Conservation (phyloP, 2,329 filamentous ascomycete species). For the Trichothecium sympodiale region DNA sequence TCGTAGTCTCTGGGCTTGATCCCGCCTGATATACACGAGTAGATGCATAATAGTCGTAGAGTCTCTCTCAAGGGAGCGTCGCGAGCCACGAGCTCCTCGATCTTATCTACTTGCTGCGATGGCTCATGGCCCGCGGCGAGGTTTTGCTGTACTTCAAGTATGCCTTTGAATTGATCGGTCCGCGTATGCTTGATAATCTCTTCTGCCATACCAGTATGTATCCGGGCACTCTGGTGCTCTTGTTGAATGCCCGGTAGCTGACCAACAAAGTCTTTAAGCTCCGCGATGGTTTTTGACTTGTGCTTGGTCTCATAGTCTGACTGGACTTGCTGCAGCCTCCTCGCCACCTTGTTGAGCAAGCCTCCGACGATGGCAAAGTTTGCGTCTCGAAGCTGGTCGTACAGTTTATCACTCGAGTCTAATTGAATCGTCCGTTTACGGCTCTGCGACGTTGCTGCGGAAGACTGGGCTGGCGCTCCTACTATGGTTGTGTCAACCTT, state of each 20-base stretch:
- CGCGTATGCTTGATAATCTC: slow-evolving; percentile 91
- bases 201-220: slow-evolving; percentile 85
- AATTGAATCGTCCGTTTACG: slow-evolving; percentile 80
- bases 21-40: slow-evolving; percentile 82
- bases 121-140: slow-evolving; percentile 84
- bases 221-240: slow-evolving; percentile 84
- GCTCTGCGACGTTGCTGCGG: slow-evolving; percentile 44
- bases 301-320: slow-evolving; percentile 85
- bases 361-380: slow-evolving; percentile 94
- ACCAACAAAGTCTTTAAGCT: slow-evolving; percentile 89
- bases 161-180: slow-evolving; percentile 76
- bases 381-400: slow-evolving; percentile 74
- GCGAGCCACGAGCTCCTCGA: slow-evolving; percentile 90
- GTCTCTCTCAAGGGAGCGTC: slow-evolving; percentile 73
- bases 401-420: slow-evolving; percentile 82
- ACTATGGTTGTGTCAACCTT: slow-evolving; percentile 88
- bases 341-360: slow-evolving; percentile 80
- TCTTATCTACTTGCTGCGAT: slow-evolving; percentile 75
- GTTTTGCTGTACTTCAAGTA: slow-evolving; percentile 92
- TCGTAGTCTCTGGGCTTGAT: slow-evolving; percentile 84
- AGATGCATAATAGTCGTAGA: slow-evolving; percentile 76
- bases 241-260: slow-evolving; percentile 87
- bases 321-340: slow-evolving; percentile 72
- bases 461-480: slow-evolving; percentile 57
- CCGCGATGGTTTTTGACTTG: slow-evolving; percentile 74